Evolutionary conservation across 2,329 filamentous ascomycete genomes (phyloP).

Genomic region (Colletotrichum somersetense): DNA sequence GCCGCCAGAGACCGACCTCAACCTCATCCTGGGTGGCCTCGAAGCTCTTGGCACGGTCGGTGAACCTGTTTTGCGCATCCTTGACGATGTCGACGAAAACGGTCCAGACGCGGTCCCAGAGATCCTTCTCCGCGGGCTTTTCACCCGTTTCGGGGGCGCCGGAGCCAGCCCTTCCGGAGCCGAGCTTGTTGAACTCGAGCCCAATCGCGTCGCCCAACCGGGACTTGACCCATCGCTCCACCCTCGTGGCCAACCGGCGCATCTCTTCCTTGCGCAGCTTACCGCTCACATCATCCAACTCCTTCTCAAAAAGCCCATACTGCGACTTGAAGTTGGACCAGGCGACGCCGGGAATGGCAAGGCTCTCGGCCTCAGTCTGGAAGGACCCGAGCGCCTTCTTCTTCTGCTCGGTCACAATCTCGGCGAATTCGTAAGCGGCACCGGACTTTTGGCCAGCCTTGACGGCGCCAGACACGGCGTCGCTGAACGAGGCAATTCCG

Average conservation of each 20-base stretch:
- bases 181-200: slow-evolving; percentile 95
- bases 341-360: slow-evolving; percentile 81
- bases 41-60: slow-evolving; percentile 90
- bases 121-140: slow-evolving; percentile 83
- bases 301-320: slow-evolving; percentile 84
- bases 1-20: slow-evolving; percentile 89
- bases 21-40: slow-evolving; percentile 93
- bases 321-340: slow-evolving; percentile 93
- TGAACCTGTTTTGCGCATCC: slow-evolving; percentile 88
- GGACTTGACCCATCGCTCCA: slow-evolving; percentile 94
- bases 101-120: slow-evolving; percentile 96
- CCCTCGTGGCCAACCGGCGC: slow-evolving; percentile 88
- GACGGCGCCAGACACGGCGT: slow-evolving; percentile 87
- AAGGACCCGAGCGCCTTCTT: slow-evolving; percentile 80
- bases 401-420: slow-evolving; percentile 90
- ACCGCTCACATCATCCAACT: slow-evolving; percentile 88
- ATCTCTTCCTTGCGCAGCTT: slow-evolving; percentile 94
- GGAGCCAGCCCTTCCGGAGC: slow-evolving; percentile 85
- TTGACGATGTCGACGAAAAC: slow-evolving; percentile 85
- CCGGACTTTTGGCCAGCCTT: slow-evolving; percentile 95
- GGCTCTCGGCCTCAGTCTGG: slow-evolving; percentile 78
- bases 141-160: slow-evolving; percentile 84
- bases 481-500: slow-evolving; percentile 85
- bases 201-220: slow-evolving; percentile 89
- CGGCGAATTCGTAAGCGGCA: slow-evolving; percentile 91